A percentile compares a stretch with the other conserved stretches of the same genome.
Conservation (phyloP, 495 filamentous ascomycete genomes). For the Pseudomonodictys pantanalensis region DNA sequence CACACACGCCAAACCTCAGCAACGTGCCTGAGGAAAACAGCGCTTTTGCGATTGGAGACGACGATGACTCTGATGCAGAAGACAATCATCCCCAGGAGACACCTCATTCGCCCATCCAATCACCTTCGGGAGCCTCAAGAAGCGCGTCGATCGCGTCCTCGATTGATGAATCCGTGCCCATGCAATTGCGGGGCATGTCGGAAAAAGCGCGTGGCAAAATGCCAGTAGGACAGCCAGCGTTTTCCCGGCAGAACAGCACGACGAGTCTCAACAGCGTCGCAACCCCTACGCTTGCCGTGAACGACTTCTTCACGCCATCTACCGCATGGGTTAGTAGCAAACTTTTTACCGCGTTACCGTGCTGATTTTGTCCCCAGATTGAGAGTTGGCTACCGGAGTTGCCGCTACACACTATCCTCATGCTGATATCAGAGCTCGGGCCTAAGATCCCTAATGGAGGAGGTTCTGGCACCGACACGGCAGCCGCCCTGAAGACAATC, state of each 20-base stretch:
- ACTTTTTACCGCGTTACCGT: background rate
- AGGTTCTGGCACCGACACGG: conserved; percentile 41
- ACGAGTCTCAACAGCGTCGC: conserved; percentile 73
- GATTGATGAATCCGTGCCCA: conserved; percentile 77
- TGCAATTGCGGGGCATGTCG: conserved; percentile 92
- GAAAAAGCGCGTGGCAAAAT: conserved; percentile 97
- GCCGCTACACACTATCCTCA: conserved; percentile 85
- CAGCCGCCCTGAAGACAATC: conserved; percentile 33
- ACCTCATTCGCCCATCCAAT: conserved; percentile 60
- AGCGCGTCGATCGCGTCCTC: conserved; percentile 70
- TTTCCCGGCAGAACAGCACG: conserved; percentile 89
- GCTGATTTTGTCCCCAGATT: conserved; percentile 57
- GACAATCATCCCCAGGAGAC: conserved; percentile 45
- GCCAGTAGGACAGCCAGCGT: conserved; percentile 77
- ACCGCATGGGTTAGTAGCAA: conserved; percentile 60
- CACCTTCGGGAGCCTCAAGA: conserved; percentile 64
- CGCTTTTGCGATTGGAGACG: conserved; percentile 87
- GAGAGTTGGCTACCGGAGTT: conserved; percentile 91
- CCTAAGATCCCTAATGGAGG: conserved; percentile 49
- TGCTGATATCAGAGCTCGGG: conserved; percentile 61
- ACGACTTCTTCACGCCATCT: conserved; percentile 72
- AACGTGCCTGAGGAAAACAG: conserved; percentile 77
- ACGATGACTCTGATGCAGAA: conserved; percentile 75
- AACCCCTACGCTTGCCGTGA: conserved; percentile 49
- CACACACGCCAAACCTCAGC: conserved; percentile 61